phyloP scores from a whole-genome alignment of 495 filamentous ascomycete genomes.

The Aspergillus heteromorphus region DNA sequence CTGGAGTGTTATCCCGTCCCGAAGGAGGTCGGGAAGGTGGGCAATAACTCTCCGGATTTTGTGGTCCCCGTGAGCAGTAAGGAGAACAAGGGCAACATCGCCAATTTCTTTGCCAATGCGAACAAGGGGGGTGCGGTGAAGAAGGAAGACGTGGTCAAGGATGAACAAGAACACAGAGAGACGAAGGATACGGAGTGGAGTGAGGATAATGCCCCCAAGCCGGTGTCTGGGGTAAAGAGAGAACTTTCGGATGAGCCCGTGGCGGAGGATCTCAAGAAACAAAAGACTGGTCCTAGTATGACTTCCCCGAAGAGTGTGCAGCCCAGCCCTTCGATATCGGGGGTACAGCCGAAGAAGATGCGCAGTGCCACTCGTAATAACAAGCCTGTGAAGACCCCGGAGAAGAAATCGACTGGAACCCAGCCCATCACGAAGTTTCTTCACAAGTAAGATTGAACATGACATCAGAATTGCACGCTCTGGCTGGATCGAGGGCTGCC shows the following conservation, averaged over 20 bases:
- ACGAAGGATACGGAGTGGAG: slow-evolving; percentile 38
- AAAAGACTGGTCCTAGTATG: slow-evolving; percentile 17
- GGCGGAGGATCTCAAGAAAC: slow-evolving; percentile 22
- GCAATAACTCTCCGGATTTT: slow-evolving; percentile 82
- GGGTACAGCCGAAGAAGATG: slow-evolving; percentile 19
- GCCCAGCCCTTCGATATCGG: slow-evolving; percentile 6
- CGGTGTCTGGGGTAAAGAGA: slow-evolving; percentile 52
- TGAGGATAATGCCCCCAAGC: slow-evolving; percentile 46
- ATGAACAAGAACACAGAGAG: slow-evolving; percentile 31
- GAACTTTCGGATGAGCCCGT: slow-evolving; percentile 39
- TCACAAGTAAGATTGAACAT: slow-evolving; percentile 42
- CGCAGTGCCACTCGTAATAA: slow-evolving; percentile 39
- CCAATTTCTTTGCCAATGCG: slow-evolving; percentile 77
- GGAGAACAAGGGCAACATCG: slow-evolving; percentile 87
- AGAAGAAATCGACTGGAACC: slow-evolving; percentile 50
- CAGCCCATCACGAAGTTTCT: slow-evolving; percentile 88
- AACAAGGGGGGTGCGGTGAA: slow-evolving; percentile 29
- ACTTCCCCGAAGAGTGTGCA: slow-evolving; percentile 21
- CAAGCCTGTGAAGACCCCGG: slow-evolving; percentile 40
- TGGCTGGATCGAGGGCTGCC: background rate
- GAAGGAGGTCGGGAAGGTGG: slow-evolving; percentile 90
- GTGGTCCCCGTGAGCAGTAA: slow-evolving; percentile 74
- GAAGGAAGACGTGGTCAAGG: slow-evolving; percentile 17
- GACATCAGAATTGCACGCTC: background rate
- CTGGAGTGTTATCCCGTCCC: slow-evolving; percentile 81